phyloP scores from a whole-genome alignment of 2,329 filamentous ascomycete genomes.

The Penicillium crustosum region DNA sequence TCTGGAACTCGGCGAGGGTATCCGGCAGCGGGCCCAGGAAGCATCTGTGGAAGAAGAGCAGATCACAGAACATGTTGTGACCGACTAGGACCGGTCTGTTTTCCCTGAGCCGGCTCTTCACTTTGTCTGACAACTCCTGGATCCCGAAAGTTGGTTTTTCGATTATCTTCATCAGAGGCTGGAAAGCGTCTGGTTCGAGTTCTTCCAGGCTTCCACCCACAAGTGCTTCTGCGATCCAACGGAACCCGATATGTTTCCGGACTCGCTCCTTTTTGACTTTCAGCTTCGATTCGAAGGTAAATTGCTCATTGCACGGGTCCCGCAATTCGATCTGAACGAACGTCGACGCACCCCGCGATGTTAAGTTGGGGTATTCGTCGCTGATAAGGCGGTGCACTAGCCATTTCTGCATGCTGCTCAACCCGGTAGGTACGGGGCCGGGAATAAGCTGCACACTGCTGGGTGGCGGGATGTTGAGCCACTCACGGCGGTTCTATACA shows the following conservation, averaged over 20 bases:
- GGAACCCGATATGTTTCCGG: conserved; percentile 42
- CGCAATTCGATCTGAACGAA: conserved; percentile 45
- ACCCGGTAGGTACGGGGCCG: conserved; percentile 22
- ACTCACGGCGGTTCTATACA: conserved; percentile 32
- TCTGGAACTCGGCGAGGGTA: conserved; percentile 55
- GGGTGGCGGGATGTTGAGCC: conserved; percentile 49
- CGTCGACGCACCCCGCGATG: conserved; percentile 37
- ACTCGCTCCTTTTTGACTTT: conserved; percentile 31
- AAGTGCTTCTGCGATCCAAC: conserved; percentile 51
- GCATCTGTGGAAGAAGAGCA: conserved; percentile 61
- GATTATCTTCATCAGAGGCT: conserved; percentile 20
- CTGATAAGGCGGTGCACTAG: conserved; percentile 67
- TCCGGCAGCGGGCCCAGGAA: conserved; percentile 61
- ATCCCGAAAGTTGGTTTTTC: conserved; percentile 22
- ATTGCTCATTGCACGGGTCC: conserved; percentile 38
- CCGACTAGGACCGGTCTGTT: conserved; percentile 57
- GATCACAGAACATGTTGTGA: conserved; percentile 63
- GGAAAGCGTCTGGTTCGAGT: conserved; percentile 37
- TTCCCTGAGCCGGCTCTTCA: conserved; percentile 45
- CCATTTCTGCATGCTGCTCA: conserved; percentile 63
- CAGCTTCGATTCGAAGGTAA: conserved; percentile 30
- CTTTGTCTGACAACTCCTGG: conserved; percentile 29
- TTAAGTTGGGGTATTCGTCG: conserved; percentile 54
- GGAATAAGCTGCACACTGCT: conserved; percentile 18
- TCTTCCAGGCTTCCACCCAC: conserved; percentile 43